Percentiles rank a stretch among this genome's conserved stretches.
These are phyloP conservation scores for Macrophomina phaseolina DNA, from an alignment of 2,329 filamentous ascomycete species.

Conservation along the genomic window DNA sequence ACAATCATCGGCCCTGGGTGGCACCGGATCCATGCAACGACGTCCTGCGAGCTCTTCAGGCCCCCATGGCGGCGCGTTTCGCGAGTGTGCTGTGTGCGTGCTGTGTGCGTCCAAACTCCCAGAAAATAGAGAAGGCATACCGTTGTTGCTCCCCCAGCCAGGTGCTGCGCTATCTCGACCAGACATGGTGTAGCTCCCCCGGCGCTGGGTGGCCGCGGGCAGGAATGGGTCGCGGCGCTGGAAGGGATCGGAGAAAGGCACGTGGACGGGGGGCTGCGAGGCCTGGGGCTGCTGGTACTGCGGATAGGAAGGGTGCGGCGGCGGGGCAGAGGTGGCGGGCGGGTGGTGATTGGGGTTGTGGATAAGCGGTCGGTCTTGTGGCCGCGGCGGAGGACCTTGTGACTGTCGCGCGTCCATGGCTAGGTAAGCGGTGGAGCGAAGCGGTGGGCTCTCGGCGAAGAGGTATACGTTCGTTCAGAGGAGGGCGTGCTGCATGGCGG, in stretches of 20 bases:
- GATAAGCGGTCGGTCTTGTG: constrained; percentile 50
- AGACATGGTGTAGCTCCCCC: constrained; percentile 48
- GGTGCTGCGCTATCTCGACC: constrained; percentile 38
- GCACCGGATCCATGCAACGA: not conserved
- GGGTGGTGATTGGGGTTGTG: constrained; percentile 65
- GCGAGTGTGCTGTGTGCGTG: not conserved
- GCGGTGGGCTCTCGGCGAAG: constrained; percentile 10
- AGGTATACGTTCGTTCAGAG: constrained; percentile 9
- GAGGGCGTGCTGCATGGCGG: constrained; percentile 17
- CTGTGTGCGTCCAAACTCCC: not conserved
- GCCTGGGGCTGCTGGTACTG: constrained; percentile 44
- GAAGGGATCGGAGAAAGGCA: constrained; percentile 55
- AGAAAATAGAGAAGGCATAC: constrained; percentile 36
- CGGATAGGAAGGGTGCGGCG: constrained; percentile 35
- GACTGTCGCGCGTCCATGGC: constrained; percentile 46
- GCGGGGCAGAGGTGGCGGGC: constrained; percentile 40
- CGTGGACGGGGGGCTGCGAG: constrained; percentile 50
- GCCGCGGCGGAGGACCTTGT: constrained; percentile 46
- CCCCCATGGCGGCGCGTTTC: not conserved
- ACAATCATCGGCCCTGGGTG: not conserved
- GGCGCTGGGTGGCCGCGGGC: constrained; percentile 45
- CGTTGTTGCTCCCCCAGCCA: constrained; percentile 44
- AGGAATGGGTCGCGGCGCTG: constrained; percentile 55
- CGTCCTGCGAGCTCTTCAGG: not conserved
- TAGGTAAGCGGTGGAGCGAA: constrained; percentile 15